These are phyloP conservation scores for Schoenoplectus tabernaemontani DNA, from an alignment of 202 grass and related monocot species.

Conservation along the genomic window DNA sequence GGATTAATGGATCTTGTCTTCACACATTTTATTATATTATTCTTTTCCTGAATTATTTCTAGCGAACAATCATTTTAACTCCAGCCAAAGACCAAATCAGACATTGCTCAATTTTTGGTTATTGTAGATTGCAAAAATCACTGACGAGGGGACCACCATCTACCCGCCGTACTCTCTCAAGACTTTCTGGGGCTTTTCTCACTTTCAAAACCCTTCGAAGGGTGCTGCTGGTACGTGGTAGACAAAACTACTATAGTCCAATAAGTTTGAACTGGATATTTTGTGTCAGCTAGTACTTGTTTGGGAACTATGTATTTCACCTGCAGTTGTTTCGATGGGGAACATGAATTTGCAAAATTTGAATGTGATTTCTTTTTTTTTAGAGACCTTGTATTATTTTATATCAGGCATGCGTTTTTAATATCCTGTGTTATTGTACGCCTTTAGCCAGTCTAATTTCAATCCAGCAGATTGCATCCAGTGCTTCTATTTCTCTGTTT, in stretches of 20 bases:
- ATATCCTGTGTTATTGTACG: neutral
- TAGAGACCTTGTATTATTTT: neutral
- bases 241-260: neutral
- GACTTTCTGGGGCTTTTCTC: slow-evolving; percentile 73
- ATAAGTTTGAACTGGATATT: neutral
- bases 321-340: slow-evolving; percentile 2
- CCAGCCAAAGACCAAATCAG: neutral
- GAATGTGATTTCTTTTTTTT: neutral
- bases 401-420: neutral
- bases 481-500: neutral
- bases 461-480: neutral
- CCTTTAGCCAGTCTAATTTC: neutral
- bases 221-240: slow-evolving; percentile 91
- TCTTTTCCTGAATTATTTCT: neutral
- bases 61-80: neutral
- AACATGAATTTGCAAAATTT: slow-evolving; percentile 4
- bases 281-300: neutral
- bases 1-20: neutral
- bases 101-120: too few relatives aligned
- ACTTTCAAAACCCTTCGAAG: slow-evolving; percentile 78
- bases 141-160: slow-evolving; percentile 67
- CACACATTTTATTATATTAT: neutral
- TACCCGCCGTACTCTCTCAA: slow-evolving; percentile 82
- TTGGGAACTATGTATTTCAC: neutral
- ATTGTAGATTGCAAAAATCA: slow-evolving; percentile 85